These are phyloP conservation scores for Eutrema salsugineum DNA, from an alignment of 441 rosid genomes.

Conservation along the genomic window DNA sequence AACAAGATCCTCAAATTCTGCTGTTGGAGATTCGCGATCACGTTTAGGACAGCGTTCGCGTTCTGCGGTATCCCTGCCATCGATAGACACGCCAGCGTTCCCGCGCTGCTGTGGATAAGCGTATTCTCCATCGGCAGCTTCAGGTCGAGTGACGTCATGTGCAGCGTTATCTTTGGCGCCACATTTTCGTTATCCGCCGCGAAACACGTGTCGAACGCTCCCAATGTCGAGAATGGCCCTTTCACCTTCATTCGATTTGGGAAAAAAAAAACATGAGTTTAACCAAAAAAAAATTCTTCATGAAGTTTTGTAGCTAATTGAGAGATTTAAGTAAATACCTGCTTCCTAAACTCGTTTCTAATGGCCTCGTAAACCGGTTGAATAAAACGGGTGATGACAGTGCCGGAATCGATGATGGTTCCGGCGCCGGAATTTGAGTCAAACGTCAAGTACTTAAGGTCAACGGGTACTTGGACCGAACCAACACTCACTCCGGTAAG, in stretches of 20 bases:
- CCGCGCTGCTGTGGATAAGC: constrained; percentile 77
- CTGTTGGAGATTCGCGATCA: constrained; percentile 89
- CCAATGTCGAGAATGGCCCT: constrained; percentile 67
- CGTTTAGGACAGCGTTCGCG: constrained; percentile 70
- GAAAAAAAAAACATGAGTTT: too few species aligned
- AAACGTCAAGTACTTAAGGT: constrained; percentile 40
- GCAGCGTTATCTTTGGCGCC: constrained; percentile 57
- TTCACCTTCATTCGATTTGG: constrained; percentile 18
- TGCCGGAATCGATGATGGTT: constrained; percentile 83
- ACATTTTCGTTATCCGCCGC: constrained; percentile 32
- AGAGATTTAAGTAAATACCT: constrained; percentile 27
- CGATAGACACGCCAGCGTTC: constrained; percentile 65
- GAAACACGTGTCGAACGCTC: constrained; percentile 91
- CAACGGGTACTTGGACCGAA: constrained; percentile 41
- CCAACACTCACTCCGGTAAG: constrained; percentile 80
- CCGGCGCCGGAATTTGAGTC: constrained; percentile 71
- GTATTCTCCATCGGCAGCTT: constrained; percentile 76
- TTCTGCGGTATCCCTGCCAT: constrained; percentile 73
- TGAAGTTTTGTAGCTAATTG: background rate
- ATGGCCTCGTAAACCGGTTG: constrained; percentile 55
- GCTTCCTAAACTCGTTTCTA: constrained; percentile 75
- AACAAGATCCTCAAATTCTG: constrained; percentile 78
- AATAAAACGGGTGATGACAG: constrained; percentile 72
- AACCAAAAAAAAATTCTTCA: too few species aligned
- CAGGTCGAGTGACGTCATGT: constrained; percentile 55